These are phyloP conservation scores for Hyphopichia fennica DNA, from an alignment of 1,139 yeast species.

Conservation along the genomic window DNA sequence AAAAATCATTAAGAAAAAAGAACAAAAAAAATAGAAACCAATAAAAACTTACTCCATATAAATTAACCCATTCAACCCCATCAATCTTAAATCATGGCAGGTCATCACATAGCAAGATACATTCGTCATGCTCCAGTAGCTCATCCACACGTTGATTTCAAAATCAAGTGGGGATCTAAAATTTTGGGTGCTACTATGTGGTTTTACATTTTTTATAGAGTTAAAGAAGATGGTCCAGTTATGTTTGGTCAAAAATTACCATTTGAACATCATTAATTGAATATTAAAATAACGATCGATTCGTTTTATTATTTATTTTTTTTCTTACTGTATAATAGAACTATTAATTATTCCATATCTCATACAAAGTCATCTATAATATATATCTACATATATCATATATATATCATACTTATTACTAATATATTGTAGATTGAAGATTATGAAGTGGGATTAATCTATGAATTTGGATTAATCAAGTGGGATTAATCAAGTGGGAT, in stretches of 20 bases:
- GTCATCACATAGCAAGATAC: slow-evolving; percentile 45
- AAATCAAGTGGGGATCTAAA: slow-evolving; percentile 60
- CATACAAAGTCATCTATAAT: no score
- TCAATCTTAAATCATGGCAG: slow-evolving; percentile 30
- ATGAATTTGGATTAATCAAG: no score
- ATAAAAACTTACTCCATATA: neutral
- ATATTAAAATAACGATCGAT: neutral
- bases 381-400: no score
- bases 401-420: no score
- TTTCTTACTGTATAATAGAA: no score
- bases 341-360: no score
- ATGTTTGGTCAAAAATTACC: slow-evolving; percentile 52
- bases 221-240: slow-evolving; percentile 68
- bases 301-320: neutral
- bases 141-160: slow-evolving; percentile 39
- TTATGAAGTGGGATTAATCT: no score
- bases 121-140: slow-evolving; percentile 56
- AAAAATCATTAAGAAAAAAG: no score
- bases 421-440: no score
- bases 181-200: slow-evolving; percentile 81
- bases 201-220: slow-evolving; percentile 81
- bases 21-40: neutral
- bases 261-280: slow-evolving; percentile 35
- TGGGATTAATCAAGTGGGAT: no score
- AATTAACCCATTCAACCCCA: neutral